Evolutionary conservation across 441 rosid genomes (phyloP), one percentile per base, ranked within the genome.

Genomic region (Mallotus japonicus): DNA sequence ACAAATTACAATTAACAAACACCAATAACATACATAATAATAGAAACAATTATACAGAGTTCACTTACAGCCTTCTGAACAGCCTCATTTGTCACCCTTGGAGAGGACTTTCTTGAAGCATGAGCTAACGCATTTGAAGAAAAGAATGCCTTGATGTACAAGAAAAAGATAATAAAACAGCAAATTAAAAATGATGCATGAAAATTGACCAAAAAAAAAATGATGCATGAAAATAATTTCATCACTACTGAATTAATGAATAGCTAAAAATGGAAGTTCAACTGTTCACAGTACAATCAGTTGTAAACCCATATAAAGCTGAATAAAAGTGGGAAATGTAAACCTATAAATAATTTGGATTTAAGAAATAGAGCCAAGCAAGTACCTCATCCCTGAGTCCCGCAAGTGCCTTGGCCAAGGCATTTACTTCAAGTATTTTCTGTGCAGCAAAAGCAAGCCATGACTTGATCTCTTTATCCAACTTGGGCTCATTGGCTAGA

Each of bases 361-460:
- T 37, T 4, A 37, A 37, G 2, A 37, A 37, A 53, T 15, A 13
- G 56, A 54, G 8, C 58, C 13, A 15, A 64, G 54, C 53, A 37
- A 40, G 5, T 86, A 95, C 99, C 98, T 88, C 90, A 82, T 92
- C 89, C 69, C 79, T 88, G 50, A 80, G 84, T 49, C 98, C 97
- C 40, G 83, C 86, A 80, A 95, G 82, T 73, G 97, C 92, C 88
- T 89, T 87, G 74, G 97, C 96, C 82, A 95, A 80, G 67, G 93
- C 95, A 78, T 90, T 88, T 63, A 95, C 98, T 88, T 95, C 99
- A 77, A 87, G 79, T 62, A 95, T 87, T 85, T 95, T 95, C 74
- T 95, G 99, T 60, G 98, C 99, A 47, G 98, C 97, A 81, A 95
- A 95, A 65, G 99, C 98, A 44, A 95, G 82, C 99, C 99, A 95